Conservation (phyloP, 805 yeast species). For the Cyberlindnera saturnus region DNA sequence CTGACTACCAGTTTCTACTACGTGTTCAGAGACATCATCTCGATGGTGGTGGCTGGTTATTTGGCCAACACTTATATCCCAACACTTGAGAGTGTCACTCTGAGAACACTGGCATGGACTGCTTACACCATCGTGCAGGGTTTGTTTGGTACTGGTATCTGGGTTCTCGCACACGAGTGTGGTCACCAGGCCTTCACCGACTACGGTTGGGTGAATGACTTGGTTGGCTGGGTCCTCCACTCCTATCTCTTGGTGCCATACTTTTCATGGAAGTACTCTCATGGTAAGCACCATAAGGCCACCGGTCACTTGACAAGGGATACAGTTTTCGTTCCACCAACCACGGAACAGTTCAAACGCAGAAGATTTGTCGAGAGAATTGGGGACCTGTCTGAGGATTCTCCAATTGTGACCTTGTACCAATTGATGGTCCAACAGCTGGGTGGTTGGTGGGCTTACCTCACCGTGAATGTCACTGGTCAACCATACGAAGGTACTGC, state of each 20-base stretch:
- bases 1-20: slow-evolving; percentile 49
- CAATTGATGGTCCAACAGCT: slow-evolving; percentile 60
- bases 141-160: slow-evolving; percentile 66
- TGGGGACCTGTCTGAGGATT: slow-evolving; percentile 52
- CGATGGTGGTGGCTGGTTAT: slow-evolving; percentile 43
- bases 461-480: slow-evolving; percentile 70
- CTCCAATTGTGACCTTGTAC: slow-evolving; percentile 61
- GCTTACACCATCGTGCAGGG: slow-evolving; percentile 51
- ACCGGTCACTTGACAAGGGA: slow-evolving; percentile 80
- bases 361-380: slow-evolving; percentile 31
- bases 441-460: slow-evolving; percentile 70
- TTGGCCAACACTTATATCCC: slow-evolving; percentile 52
- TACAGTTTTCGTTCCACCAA: slow-evolving; percentile 78
- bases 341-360: slow-evolving; percentile 45
- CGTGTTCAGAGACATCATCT: slow-evolving; percentile 59
- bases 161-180: slow-evolving; percentile 90
- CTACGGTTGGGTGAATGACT: slow-evolving; percentile 65
- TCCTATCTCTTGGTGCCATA: slow-evolving; percentile 76
- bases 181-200: slow-evolving; percentile 85
- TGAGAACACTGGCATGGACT: slow-evolving; percentile 56
- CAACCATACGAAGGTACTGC: slow-evolving; percentile 50
- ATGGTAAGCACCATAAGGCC: slow-evolving; percentile 86
- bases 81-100: slow-evolving; percentile 32
- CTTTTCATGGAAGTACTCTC: slow-evolving; percentile 82
- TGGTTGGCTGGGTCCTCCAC: slow-evolving; percentile 80